These are phyloP conservation scores for Trametes gibbosa DNA, from an alignment of 768 basidiomycete genomes.

Conservation along the genomic window DNA sequence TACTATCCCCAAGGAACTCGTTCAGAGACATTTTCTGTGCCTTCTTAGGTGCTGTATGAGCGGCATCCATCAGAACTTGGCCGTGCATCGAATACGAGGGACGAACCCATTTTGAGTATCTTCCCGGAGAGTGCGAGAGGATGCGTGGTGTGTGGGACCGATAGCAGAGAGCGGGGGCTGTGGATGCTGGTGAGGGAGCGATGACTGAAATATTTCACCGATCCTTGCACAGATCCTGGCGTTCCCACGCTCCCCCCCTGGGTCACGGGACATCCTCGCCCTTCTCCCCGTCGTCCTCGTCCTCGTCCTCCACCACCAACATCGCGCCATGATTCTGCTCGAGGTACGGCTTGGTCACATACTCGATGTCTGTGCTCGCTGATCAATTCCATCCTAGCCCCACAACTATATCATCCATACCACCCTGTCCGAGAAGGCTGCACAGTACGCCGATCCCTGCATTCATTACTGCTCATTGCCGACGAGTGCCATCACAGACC, in stretches of 20 bases:
- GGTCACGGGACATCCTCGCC: slow-evolving; percentile 14
- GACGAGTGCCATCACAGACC: slow-evolving; percentile 51
- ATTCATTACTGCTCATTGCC: slow-evolving; percentile 5
- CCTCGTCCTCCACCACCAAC: slow-evolving; percentile 1
- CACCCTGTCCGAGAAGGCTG: slow-evolving; percentile 81
- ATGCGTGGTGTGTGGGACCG: neutral
- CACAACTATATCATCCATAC: slow-evolving; percentile 93
- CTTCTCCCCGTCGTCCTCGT: neutral
- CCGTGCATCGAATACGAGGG: no score
- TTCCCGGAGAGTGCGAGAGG: neutral
- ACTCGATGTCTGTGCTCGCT: neutral
- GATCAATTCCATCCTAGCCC: slow-evolving; percentile 44
- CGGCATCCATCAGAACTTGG: neutral
- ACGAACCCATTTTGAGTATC: slow-evolving; percentile 33
- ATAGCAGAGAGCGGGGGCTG: slow-evolving; percentile 3
- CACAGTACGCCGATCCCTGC: slow-evolving; percentile 55
- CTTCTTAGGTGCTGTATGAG: slow-evolving; percentile 77
- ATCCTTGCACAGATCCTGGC: neutral
- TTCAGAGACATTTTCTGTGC: slow-evolving; percentile 90
- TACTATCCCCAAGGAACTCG: slow-evolving; percentile 85
- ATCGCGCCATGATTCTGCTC: slow-evolving; percentile 69
- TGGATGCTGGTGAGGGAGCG: slow-evolving; percentile 16
- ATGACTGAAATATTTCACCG: slow-evolving; percentile 22
- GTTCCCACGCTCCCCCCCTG: slow-evolving; percentile 17
- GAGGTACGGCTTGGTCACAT: slow-evolving; percentile 49